These are phyloP conservation scores for Cupressus sempervirens DNA, from an alignment of 75 land plant genomes.

Conservation along the genomic window DNA sequence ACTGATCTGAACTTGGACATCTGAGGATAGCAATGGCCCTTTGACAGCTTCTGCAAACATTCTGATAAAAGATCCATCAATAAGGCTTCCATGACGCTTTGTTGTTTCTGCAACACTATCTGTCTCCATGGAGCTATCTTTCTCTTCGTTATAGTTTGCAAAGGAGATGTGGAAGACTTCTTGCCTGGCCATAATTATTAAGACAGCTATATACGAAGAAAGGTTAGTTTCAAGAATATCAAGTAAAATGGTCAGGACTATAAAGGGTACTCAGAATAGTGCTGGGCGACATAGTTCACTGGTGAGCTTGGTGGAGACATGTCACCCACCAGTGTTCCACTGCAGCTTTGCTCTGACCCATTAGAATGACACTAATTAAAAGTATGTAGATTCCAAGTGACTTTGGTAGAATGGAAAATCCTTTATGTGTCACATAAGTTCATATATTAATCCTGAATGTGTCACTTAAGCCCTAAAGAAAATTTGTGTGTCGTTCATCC, in stretches of 20 bases:
- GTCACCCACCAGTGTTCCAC: neutral
- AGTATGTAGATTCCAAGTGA: neutral
- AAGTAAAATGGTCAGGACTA: neutral
- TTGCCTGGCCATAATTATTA: slow-evolving; percentile 51
- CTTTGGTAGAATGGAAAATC: neutral
- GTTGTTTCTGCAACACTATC: slow-evolving; percentile 23
- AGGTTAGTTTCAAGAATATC: neutral
- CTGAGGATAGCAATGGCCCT: slow-evolving; percentile 86
- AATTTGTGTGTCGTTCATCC: neutral
- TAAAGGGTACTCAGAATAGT: neutral
- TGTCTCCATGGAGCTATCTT: slow-evolving; percentile 9
- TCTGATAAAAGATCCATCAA: slow-evolving; percentile 18
- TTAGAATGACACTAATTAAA: neutral
- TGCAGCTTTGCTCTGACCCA: neutral
- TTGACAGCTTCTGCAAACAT: slow-evolving; percentile 88
- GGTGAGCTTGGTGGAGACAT: neutral
- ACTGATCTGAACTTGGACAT: slow-evolving; percentile 64
- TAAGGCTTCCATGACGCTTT: slow-evolving; percentile 13
- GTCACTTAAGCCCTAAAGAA: neutral
- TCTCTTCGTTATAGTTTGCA: slow-evolving; percentile 10
- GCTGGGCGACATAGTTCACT: neutral
- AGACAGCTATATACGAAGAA: slow-evolving; percentile 41
- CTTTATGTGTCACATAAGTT: neutral
- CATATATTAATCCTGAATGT: neutral
- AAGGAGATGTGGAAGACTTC: slow-evolving; percentile 40